Percentiles rank a stretch among this genome's conserved stretches.
Evolutionary conservation across 371 early-diverging fungal genomes (phyloP).

Genomic region (Rhizopus microsporus): DNA sequence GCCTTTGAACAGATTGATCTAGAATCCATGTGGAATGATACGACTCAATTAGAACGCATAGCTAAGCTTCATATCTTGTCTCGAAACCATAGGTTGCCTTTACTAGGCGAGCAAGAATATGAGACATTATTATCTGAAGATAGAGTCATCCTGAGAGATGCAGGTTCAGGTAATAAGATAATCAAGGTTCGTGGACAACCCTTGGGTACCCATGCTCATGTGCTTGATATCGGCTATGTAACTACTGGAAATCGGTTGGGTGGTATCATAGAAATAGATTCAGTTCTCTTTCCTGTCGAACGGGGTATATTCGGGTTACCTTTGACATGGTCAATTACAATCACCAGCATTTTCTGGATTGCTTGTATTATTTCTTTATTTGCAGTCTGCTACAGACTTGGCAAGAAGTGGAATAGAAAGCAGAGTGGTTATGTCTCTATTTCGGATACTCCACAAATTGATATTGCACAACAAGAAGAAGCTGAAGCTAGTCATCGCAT

Average conservation of each 20-base stretch:
- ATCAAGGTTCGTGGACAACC: conserved; percentile 27
- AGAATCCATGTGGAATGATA: conserved; percentile 42
- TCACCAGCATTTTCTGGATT: conserved; percentile 10
- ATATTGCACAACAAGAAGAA: conserved; percentile 5
- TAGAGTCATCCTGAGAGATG: conserved; percentile 25
- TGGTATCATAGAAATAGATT: conserved; percentile 42
- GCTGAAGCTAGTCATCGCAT: too few species aligned
- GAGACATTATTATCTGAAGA: conserved; percentile 49
- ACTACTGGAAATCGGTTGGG: conserved; percentile 32
- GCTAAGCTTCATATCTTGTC: conserved; percentile 48
- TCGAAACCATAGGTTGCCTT: conserved; percentile 11
- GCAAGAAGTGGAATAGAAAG: conserved; percentile 20
- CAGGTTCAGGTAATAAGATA: conserved; percentile 21
- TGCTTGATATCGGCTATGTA: conserved; percentile 30
- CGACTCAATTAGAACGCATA: conserved; percentile 39
- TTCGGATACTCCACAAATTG: conserved; percentile 6
- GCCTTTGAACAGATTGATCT: conserved; percentile 52
- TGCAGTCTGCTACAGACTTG: conserved; percentile 3
- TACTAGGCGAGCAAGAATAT: conserved; percentile 28
- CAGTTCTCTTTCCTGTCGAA: conserved; percentile 41
- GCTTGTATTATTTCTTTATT: neutral
- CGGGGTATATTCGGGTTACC: conserved; percentile 39
- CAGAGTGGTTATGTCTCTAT: conserved; percentile 21
- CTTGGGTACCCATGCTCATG: conserved; percentile 25
- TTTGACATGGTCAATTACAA: conserved; percentile 36